These are phyloP conservation scores for Boletus reticuloceps DNA, from an alignment of 768 basidiomycete genomes.

Conservation along the genomic window DNA sequence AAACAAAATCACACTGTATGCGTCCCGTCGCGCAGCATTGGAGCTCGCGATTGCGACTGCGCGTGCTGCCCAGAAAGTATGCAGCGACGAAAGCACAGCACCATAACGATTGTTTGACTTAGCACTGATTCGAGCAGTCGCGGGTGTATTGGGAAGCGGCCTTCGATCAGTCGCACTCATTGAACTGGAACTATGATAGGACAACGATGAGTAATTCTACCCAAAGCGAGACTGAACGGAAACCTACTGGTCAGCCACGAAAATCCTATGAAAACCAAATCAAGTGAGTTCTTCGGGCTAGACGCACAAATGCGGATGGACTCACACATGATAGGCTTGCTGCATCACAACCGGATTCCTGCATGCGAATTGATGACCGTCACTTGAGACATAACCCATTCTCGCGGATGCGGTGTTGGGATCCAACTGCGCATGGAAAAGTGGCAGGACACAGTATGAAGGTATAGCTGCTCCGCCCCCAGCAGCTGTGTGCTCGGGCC, in stretches of 20 bases:
- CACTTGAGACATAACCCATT: slow-evolving; percentile 49
- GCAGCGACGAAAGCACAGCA: slow-evolving; percentile 54
- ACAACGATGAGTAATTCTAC: neutral
- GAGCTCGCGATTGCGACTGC: slow-evolving; percentile 33
- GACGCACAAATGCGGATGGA: neutral
- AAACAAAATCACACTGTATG: slow-evolving; percentile 57
- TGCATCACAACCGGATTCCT: slow-evolving; percentile 50
- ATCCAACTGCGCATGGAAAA: slow-evolving; percentile 45
- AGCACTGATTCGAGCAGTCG: slow-evolving; percentile 34
- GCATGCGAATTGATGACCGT: slow-evolving; percentile 56
- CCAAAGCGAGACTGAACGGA: neutral
- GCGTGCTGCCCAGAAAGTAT: slow-evolving; percentile 57
- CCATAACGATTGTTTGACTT: slow-evolving; percentile 51
- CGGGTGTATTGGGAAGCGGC: slow-evolving; percentile 46
- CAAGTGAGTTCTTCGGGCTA: neutral
- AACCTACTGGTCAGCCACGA: slow-evolving; percentile 48
- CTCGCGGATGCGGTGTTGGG: slow-evolving; percentile 27
- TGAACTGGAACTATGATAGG: slow-evolving; percentile 44
- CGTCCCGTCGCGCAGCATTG: slow-evolving; percentile 41
- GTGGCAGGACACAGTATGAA: slow-evolving; percentile 53
- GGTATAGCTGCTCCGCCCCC: slow-evolving; percentile 40
- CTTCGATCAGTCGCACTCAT: slow-evolving; percentile 41
- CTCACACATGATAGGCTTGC: slow-evolving; percentile 61
- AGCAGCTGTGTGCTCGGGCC: slow-evolving; percentile 47
- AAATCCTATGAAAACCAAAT: slow-evolving; percentile 36